Conservation (phyloP, 257 asterid species). For the Forsythia suspensa region DNA sequence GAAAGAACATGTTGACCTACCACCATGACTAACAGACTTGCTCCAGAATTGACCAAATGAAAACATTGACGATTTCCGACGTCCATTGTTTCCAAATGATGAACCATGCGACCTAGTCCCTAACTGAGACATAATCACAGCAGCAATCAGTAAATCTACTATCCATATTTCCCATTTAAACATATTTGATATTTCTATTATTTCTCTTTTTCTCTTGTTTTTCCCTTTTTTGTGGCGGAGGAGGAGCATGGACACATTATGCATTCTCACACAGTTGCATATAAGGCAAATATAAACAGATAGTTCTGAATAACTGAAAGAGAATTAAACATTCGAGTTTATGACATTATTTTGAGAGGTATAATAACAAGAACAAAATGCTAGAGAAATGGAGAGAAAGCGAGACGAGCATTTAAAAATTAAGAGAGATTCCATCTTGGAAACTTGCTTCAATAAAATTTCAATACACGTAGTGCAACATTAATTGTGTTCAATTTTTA, state of each 20-base stretch:
- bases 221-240: not conserved
- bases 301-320: not conserved
- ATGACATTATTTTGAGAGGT: not conserved
- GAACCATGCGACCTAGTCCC: conserved; percentile 32
- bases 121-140: conserved; percentile 32
- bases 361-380: not conserved
- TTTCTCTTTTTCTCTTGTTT: not conserved
- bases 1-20: conserved; percentile 20
- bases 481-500: no score
- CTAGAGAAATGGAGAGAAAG: not conserved
- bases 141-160: conserved; percentile 16
- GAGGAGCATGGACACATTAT: not conserved
- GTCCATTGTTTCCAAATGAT: conserved; percentile 14
- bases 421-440: no score
- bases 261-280: not conserved
- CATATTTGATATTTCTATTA: not conserved
- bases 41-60: conserved; percentile 18
- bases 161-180: not conserved
- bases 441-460: no score
- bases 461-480: no score
- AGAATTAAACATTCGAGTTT: not conserved
- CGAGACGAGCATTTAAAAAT: no score
- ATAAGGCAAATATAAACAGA: not conserved
- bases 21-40: conserved; percentile 20
- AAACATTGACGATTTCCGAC: not conserved